Conservation (phyloP, 257 asterid species). For the Nicotiana noctiflora region DNA sequence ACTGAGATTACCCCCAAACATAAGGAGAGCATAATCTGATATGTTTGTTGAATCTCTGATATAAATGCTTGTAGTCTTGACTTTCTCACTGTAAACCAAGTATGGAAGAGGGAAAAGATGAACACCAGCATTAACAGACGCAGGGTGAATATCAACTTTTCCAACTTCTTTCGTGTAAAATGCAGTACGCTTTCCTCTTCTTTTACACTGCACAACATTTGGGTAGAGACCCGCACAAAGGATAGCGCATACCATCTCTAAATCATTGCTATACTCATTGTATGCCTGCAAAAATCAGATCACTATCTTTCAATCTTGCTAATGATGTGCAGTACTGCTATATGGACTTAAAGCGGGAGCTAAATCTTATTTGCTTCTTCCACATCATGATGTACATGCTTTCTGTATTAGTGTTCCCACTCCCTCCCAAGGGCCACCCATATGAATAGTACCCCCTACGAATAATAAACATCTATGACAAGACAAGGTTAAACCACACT, state of each 20-base stretch:
- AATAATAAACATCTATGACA: not conserved
- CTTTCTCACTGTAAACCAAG: slow-evolving; percentile 89
- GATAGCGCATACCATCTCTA: slow-evolving; percentile 92
- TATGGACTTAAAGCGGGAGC: not conserved
- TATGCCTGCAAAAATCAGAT: slow-evolving; percentile 49
- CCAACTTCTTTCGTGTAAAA: slow-evolving; percentile 85
- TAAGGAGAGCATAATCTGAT: slow-evolving; percentile 82
- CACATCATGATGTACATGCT: not conserved
- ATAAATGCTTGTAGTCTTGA: slow-evolving; percentile 66
- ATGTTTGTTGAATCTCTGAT: slow-evolving; percentile 83
- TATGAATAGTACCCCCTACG: not conserved
- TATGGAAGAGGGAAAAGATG: slow-evolving; percentile 82
- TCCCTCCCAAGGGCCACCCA: too few relatives aligned
- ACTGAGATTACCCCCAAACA: slow-evolving; percentile 93
- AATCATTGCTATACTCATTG: slow-evolving; percentile 62
- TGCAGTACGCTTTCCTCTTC: slow-evolving; percentile 85
- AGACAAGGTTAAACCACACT: not conserved
- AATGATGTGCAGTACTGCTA: not conserved
- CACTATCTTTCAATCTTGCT: not conserved
- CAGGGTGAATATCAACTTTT: slow-evolving; percentile 86
- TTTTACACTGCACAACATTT: slow-evolving; percentile 90
- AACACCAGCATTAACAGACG: slow-evolving; percentile 76
- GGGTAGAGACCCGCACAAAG: slow-evolving; percentile 98
- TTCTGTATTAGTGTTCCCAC: too few relatives aligned
- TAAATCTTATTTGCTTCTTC: not conserved